Evolutionary conservation across 495 filamentous ascomycete genomes (phyloP), one percentile per base, ranked within the genome.

Genomic region (Margaritispora aquatica): DNA sequence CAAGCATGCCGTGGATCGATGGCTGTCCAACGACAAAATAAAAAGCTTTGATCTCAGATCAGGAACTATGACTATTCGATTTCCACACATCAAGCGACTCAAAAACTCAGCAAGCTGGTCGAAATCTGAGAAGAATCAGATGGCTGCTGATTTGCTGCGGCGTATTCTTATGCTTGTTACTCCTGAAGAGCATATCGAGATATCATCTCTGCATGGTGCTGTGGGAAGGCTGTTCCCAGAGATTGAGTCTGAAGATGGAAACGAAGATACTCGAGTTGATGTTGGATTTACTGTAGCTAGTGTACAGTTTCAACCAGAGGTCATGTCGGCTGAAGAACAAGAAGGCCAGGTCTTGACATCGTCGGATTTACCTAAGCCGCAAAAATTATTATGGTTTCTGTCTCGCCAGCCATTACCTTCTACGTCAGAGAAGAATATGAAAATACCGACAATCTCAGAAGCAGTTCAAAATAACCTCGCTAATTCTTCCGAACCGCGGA

Each of bases 21-120:
- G 52, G 31, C 41, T 66, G 23, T 13, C 31, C 21, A 41, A 53
- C 34, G 55, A 55, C 2, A 58, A 65, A 23, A 70, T 80, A 19
- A 69, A 66, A 19, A 64, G 71, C 20, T 75, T 81, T 46, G 71
- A 73, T 8, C 66, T 68, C 2, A 66, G 69, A 31, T 62, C 67
- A 20, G 78, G 80, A 15, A 80, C 70, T 1, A 53, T 69, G 1
- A 67, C 70, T 17, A 67, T 81, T 9, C 69, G 74, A 8, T 70
- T 80, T 26, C 74, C 73, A 1, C 53, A 67, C 26, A 17, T 73
- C 56, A 48, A 36, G 13, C 8, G 54, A 54, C 23, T 59, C 61
- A 21, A 29, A 27, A 24, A 62, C 46, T 29, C 55, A 55, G 29
- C 61, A 57, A 34, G 56, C 2, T 21, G 51, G 24, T 55, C 48